Evolutionary conservation across 176 grass and related monocot genomes (phyloP).

Genomic region (Aegilops bicornis): DNA sequence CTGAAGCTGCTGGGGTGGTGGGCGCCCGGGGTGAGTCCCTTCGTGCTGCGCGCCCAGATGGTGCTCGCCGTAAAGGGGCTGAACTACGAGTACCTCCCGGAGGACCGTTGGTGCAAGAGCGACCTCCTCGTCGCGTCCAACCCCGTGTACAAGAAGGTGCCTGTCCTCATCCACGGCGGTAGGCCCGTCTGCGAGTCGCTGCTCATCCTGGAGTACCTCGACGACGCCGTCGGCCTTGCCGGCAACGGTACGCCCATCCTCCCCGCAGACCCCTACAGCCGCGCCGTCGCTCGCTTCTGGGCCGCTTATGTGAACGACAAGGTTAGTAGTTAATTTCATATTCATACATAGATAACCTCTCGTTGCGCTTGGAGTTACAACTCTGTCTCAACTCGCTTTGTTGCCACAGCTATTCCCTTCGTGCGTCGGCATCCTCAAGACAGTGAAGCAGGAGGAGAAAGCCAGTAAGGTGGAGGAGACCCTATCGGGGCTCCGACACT

Average conservation of each 20-base stretch:
- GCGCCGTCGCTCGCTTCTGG: conserved; percentile 6
- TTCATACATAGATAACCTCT: no score
- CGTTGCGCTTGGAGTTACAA: no score
- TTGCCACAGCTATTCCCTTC: background rate
- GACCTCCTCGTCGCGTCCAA: conserved; percentile 39
- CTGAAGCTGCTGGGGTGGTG: conserved; percentile 32
- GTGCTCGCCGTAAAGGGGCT: conserved; percentile 54
- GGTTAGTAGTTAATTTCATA: no score
- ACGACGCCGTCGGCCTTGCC: background rate
- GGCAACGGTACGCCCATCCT: background rate
- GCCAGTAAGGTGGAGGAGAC: background rate
- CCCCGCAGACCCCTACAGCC: conserved; percentile 8
- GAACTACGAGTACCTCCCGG: conserved; percentile 28
- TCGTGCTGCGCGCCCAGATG: conserved; percentile 18
- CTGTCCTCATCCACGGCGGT: background rate
- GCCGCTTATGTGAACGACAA: conserved; percentile 37
- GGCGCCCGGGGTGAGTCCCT: conserved; percentile 9
- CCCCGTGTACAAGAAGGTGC: conserved; percentile 27
- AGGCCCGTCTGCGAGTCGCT: conserved; percentile 29
- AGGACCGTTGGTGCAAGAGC: conserved; percentile 35
- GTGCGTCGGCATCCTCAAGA: background rate
- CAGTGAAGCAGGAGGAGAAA: background rate
- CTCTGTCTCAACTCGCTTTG: no score
- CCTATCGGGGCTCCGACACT: background rate
- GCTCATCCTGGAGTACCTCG: conserved; percentile 32